Evolutionary conservation across 169 alveolate genomes (phyloP).

Genomic region (Eimeria maxima): DNA sequence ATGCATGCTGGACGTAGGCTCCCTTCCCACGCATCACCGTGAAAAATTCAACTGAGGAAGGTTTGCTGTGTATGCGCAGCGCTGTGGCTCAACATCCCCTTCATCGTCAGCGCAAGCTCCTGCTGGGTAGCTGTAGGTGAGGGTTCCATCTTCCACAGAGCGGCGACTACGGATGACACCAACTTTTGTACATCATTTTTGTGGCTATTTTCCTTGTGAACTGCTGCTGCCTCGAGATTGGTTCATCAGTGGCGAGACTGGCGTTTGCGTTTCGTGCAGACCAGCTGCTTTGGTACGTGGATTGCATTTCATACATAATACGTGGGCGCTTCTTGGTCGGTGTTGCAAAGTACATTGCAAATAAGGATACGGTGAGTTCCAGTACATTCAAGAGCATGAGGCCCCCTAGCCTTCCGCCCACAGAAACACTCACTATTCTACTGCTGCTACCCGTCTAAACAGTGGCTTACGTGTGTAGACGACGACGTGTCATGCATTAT

Average conservation of each 20-base stretch:
- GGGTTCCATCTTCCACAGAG: not conserved
- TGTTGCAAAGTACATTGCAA: constrained; percentile 21
- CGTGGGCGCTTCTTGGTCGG: constrained; percentile 66
- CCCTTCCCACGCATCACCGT: not conserved
- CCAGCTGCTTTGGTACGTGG: constrained; percentile 64
- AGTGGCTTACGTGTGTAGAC: not conserved
- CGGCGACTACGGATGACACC: not conserved
- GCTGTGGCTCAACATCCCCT: constrained; percentile 67
- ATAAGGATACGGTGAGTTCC: constrained; percentile 27
- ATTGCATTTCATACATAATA: not conserved
- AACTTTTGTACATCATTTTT: not conserved
- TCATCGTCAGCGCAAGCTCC: constrained; percentile 56
- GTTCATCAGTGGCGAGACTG: not conserved
- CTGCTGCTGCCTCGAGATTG: not conserved
- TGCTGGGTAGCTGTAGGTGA: constrained; percentile 69
- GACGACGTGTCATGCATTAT: not conserved
- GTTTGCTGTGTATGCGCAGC: constrained; percentile 28
- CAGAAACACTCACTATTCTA: not conserved
- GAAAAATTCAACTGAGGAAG: not conserved
- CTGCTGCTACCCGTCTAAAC: not conserved
- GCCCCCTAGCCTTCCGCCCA: not conserved
- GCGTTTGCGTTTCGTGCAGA: constrained; percentile 1
- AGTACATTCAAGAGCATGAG: not conserved
- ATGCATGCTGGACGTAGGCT: too few species aligned
- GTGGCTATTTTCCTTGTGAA: not conserved